Evolutionary conservation across 495 filamentous ascomycete genomes (phyloP), one percentile per base, ranked within the genome.

Genomic region (Corynascus novoguineensis): DNA sequence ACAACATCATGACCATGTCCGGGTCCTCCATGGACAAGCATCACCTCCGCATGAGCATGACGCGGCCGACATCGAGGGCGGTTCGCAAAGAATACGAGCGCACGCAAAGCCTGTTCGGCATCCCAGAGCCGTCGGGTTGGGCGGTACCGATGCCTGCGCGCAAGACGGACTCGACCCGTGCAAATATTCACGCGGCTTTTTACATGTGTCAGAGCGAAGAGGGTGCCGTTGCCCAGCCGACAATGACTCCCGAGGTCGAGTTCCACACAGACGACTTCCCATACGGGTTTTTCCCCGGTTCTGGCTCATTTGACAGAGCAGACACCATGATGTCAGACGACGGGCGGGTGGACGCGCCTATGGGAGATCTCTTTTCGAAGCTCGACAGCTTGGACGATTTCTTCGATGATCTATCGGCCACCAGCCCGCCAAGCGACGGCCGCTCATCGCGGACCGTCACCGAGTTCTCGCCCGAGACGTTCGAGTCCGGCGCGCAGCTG

Each of bases 1-100:
- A 97, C 68, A 86, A 95, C 54, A 92, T 97, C 66, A 90, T 97
- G 81, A 88, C 85, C 28, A 92, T 99, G 76, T 88, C 91, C 0
- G 89, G 89, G 0, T 95, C 91, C 19, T 85, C 91, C 2, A 89
- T 95, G 83, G 92, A 96, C 71, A 86, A 86, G 57, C 89, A 96
- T 62, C 90, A 97, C 62, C 75, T 99, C 41, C 83, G 93, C 22
- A 99, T 97, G 93, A 96, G 90, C 71, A 96, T 97, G 87, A 89
- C 88, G 7, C 80, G 85, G 35, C 83, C 83, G 22, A 87, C 87
- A 19, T 92, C 90, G 1, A 86, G 88, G 60, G 85, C 86, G 0
- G 85, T 92, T 46, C 84, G 88, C 38, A 97, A 97, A 65, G 90
- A 96, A 68, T 97, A 96, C 64, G 93, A 96, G 63, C 86, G 87